These are phyloP conservation scores for Plasmodium relictum DNA, from an alignment of 169 alveolate genomes.

Conservation along the genomic window DNA sequence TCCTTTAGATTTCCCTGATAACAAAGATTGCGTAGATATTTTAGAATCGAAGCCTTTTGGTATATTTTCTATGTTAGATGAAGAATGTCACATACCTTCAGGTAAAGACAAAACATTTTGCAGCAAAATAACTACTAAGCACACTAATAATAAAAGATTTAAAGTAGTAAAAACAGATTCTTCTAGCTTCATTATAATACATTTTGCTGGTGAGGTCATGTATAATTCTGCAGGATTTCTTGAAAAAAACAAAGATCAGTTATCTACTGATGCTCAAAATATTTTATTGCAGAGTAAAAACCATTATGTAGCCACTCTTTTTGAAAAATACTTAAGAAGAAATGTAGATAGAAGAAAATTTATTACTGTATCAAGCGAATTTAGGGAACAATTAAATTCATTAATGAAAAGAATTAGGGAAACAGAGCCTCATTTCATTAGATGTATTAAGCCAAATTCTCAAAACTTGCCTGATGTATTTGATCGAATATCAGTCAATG, in stretches of 20 bases:
- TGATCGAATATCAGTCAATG: conserved; percentile 92
- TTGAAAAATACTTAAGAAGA: conserved; percentile 37
- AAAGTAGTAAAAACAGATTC: conserved; percentile 88
- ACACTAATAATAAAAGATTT: conserved; percentile 83
- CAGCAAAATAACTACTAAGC: conserved; percentile 86
- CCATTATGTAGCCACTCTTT: conserved; percentile 31
- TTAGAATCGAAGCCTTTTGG: conserved; percentile 91
- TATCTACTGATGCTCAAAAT: conserved; percentile 86
- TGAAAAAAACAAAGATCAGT: conserved; percentile 96
- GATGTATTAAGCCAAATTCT: conserved; percentile 96
- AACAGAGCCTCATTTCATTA: conserved; percentile 94
- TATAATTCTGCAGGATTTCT: conserved; percentile 94
- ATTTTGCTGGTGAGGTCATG: conserved; percentile 97
- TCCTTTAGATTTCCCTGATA: conserved; percentile 97
- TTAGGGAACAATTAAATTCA: conserved; percentile 92
- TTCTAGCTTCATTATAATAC: conserved; percentile 91
- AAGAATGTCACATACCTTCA: conserved; percentile 93
- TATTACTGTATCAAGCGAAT: conserved; percentile 92
- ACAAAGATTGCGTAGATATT: conserved; percentile 95
- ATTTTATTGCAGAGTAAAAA: conserved; percentile 78
- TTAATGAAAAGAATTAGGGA: conserved; percentile 91
- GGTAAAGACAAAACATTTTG: conserved; percentile 91
- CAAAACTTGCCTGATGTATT: conserved; percentile 90
- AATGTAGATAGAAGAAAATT: conserved; percentile 70
- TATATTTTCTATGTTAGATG: conserved; percentile 94